Percentiles rank a stretch among this genome's conserved stretches.
These are phyloP conservation scores for Thermomucor indicae-seudaticae DNA, from an alignment of 371 early-diverging fungal species.

Conservation along the genomic window DNA sequence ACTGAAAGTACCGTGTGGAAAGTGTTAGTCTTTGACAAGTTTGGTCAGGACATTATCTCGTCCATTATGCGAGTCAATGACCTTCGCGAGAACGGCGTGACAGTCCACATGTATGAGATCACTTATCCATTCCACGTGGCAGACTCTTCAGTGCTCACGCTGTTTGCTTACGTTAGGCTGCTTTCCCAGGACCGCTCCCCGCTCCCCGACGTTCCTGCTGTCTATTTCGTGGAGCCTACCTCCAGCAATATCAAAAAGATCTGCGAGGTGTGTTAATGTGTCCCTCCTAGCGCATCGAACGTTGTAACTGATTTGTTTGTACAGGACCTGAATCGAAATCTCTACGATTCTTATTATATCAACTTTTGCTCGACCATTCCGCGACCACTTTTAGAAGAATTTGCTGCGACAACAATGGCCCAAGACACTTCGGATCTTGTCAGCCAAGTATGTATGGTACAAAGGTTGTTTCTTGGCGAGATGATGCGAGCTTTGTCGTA, in stretches of 20 bases:
- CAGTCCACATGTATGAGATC: constrained; percentile 87
- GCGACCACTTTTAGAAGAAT: constrained; percentile 88
- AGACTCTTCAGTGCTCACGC: too few species aligned
- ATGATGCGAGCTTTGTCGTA: constrained; percentile 15
- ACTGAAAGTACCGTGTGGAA: constrained; percentile 78
- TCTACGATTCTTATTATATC: constrained; percentile 95
- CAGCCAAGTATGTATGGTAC: constrained; percentile 54
- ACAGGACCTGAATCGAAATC: constrained; percentile 83
- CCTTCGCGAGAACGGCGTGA: constrained; percentile 97
- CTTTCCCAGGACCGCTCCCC: constrained; percentile 79
- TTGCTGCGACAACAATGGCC: constrained; percentile 78
- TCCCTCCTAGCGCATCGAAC: too few species aligned
- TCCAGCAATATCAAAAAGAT: constrained; percentile 79
- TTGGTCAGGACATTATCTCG: constrained; percentile 93
- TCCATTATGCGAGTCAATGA: constrained; percentile 97
- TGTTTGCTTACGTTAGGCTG: too few species aligned
- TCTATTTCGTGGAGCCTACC: constrained; percentile 96
- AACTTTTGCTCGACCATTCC: constrained; percentile 91
- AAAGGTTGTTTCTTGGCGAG: not conserved
- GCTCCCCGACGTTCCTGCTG: constrained; percentile 95
- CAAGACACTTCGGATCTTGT: constrained; percentile 71
- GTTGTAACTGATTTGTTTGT: not conserved
- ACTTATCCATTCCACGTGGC: not conserved
- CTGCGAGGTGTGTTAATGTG: constrained; percentile 56
- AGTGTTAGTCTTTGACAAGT: constrained; percentile 93